Base-by-base conservation (phyloP, 345 rosid genomes). In the Firmiana major region DNA sequence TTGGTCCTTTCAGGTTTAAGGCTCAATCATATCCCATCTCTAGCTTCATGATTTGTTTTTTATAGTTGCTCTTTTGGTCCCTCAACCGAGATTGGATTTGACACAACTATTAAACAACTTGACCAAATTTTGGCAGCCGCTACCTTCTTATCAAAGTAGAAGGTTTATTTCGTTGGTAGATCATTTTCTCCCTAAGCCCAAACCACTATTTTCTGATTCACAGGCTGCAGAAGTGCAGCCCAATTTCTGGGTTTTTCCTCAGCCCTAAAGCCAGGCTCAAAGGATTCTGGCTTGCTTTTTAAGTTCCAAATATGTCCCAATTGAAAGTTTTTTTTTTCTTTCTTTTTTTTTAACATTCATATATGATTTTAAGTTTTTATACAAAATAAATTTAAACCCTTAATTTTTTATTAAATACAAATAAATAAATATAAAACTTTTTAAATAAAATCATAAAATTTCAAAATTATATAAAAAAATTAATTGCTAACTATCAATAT, bases 21-120 rank as follows among this genome's bases (percentile, higher is more conserved):
- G 54, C 79, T 75, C 79, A 64, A 71, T 38, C 46, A 64, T 36
- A 36, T 71, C 31, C 51, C 71, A 69, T 60, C 54, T 40, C 77
- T 70, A 66, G 71, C 71, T 66, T 53, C 49, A 28, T 60, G 36
- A 65, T 51, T 75, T 11, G 6, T 15, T 28, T 36, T 40, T 51
- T 51, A 51, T 16, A 16, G 55, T 15, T 51, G 55, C 55, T 51
- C 55, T 51, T 6, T 21, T 51, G 55, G 55, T 16, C 55, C 21
- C 55, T 51, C 55, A 4, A 51, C 21, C 2, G 1, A 16, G 55
- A 51, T 51, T 60, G 65, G 38, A 12, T 60, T 60, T 60, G 38
- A 26, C 4, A 28, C 38, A 5, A 9, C 12, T 60, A 1, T 12
- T 24, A 24, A 59, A 22, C 6, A 58, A 9, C 62, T n/a, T 24